Evolutionary conservation across 2,329 filamentous ascomycete species (phyloP).

Genomic region (Aspergillus versicolor): DNA sequence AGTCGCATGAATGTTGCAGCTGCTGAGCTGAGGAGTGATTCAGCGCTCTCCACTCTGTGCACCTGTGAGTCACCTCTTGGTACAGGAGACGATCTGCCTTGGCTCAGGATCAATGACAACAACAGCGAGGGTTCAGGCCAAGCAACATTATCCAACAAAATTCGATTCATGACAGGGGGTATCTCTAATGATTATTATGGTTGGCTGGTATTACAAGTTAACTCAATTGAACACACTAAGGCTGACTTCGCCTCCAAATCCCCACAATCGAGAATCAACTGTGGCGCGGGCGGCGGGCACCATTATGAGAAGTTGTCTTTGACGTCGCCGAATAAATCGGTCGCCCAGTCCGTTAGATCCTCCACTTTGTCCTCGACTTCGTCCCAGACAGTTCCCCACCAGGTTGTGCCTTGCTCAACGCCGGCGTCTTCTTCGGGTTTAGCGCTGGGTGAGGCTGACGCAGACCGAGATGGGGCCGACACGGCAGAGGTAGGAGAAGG

Average conservation of each 20-base stretch:
- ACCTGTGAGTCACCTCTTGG: not conserved
- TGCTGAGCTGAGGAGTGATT: not conserved
- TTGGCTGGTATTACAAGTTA: conserved; percentile 1
- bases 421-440: conserved; percentile 15
- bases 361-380: conserved; percentile 38
- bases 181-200: conserved; percentile 7
- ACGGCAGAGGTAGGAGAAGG: not conserved
- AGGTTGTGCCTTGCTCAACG: conserved; percentile 20
- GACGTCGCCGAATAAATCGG: conserved; percentile 29
- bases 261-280: not conserved
- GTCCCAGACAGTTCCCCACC: conserved; percentile 35
- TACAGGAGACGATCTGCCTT: not conserved
- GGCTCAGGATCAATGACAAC: not conserved
- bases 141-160: not conserved
- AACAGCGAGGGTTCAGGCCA: not conserved
- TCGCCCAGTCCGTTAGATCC: conserved; percentile 37
- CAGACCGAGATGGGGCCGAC: not conserved
- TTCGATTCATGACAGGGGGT: conserved; percentile 1
- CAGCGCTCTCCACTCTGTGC: not conserved
- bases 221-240: not conserved
- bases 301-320: conserved; percentile 26
- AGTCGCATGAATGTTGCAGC: not conserved
- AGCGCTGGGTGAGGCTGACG: not conserved
- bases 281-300: not conserved
- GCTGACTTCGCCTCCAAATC: not conserved